phyloP scores from a whole-genome alignment of 306 rosid species.

The Abrus pulchellus region DNA sequence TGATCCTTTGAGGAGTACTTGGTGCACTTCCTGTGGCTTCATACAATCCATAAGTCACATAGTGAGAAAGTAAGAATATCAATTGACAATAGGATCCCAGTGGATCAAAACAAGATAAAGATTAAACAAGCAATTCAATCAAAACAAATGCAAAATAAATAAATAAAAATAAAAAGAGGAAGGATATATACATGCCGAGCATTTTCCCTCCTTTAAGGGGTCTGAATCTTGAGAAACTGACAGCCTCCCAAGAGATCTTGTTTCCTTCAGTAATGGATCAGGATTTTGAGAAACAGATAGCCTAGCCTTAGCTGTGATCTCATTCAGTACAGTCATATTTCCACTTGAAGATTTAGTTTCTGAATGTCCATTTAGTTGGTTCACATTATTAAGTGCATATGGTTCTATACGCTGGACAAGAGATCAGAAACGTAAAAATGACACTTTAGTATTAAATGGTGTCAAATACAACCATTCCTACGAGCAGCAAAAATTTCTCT shows the following conservation, averaged over 20 bases:
- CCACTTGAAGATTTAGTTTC: conserved; percentile 82
- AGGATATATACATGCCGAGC: conserved; percentile 75
- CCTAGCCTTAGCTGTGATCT: conserved; percentile 70
- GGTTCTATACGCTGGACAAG: conserved; percentile 90
- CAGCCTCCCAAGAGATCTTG: conserved; percentile 87
- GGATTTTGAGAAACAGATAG: conserved; percentile 80
- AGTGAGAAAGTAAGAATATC: conserved; percentile 51
- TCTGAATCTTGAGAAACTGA: conserved; percentile 94
- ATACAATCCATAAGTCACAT: conserved; percentile 51
- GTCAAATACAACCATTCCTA: conserved; percentile 40
- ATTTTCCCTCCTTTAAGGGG: conserved; percentile 78
- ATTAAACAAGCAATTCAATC: conserved; percentile 41
- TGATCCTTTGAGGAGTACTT: conserved; percentile 87
- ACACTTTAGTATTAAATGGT: conserved; percentile 43
- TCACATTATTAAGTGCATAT: conserved; percentile 67
- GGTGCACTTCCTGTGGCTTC: conserved; percentile 95
- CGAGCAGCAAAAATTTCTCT: conserved; percentile 29
- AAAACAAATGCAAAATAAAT: neutral
- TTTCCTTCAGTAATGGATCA: conserved; percentile 82
- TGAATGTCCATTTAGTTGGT: conserved; percentile 78
- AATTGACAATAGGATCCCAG: conserved; percentile 38
- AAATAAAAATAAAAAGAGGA: conserved; percentile 32
- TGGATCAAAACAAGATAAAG: conserved; percentile 40
- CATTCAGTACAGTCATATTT: conserved; percentile 69
- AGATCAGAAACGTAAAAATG: conserved; percentile 46